Evolutionary conservation across 208 protist species (phyloP), one percentile per base, ranked within the genome.

Genomic region (Wallacemonas collosoma): DNA sequence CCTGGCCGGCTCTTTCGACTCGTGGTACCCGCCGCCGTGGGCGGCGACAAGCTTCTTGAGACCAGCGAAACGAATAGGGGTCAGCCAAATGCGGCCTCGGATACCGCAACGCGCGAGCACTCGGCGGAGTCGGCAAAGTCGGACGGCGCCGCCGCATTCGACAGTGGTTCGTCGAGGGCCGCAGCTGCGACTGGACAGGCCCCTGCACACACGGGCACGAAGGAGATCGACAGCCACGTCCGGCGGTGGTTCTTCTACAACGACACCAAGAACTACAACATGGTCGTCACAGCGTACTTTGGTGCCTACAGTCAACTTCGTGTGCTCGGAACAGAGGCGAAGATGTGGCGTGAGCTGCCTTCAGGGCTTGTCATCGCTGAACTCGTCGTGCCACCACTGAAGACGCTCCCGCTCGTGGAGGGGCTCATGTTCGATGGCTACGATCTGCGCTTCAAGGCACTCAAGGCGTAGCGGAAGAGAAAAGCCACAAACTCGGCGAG

Each of bases 211-310:
- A 26, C 26, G 26, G 26, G 26, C 26, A 26, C 14, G 12, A 35
- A 45, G 43, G 43, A 53, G 40, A 8, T 4, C 17, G 44, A 70
- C 63, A 14, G 12, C 40, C 40, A 9, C 40, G 3, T 38, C 5
- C 41, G 63, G 4, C 72, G 55, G 69, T 88, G 83, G 83, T 73
- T 76, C 79, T 85, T 88, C 66, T 88, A 83, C 69, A 85, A 88
- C 51, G 79, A 88, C 57, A 82, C 79, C 26, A 63, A 66, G 55
- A 73, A 79, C n/a, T 85, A 74, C 73, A 74, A 82, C 36, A 83
- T 84, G 73, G 66, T 79, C 26, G 70, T 88, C 3, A 85, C 77
- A 5, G 81, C 77, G 15, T 83, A 83, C 74, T 87, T 87, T 72
- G 81, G 81, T 8, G 43, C 81, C n/a, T 36, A 63, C 48, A 81